Evolutionary conservation across 257 asterid genomes (phyloP).

Genomic region (Handroanthus guayacan): DNA sequence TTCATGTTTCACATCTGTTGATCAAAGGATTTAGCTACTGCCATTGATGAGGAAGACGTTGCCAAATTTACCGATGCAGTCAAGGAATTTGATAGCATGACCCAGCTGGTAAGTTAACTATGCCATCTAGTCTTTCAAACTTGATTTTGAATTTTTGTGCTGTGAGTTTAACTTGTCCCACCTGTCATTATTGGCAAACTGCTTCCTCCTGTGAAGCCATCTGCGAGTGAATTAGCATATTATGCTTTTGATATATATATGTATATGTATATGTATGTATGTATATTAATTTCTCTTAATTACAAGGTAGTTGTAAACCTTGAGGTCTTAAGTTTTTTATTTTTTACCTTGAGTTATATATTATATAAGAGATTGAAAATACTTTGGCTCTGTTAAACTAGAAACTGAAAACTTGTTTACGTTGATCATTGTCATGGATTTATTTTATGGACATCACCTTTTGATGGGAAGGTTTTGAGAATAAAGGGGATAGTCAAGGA

Average conservation of each 20-base stretch:
- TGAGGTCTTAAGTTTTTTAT: background rate
- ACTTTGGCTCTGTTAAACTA: conserved; percentile 3
- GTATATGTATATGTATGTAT: too few species aligned
- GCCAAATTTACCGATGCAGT: conserved; percentile 60
- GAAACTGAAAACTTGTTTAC: conserved; percentile 9
- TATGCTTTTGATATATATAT: background rate
- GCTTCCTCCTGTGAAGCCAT: conserved; percentile 1
- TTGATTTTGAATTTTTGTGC: conserved; percentile 17
- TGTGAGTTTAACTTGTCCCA: background rate
- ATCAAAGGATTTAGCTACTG: conserved; percentile 54
- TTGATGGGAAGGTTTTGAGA: background rate
- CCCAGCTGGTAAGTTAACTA: conserved; percentile 52
- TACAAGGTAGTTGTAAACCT: conserved; percentile 6
- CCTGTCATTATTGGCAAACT: background rate
- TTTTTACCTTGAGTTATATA: background rate
- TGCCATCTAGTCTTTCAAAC: background rate
- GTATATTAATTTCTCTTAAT: background rate
- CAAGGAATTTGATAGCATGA: conserved; percentile 66
- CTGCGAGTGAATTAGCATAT: conserved; percentile 1
- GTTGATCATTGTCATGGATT: background rate
- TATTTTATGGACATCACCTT: background rate
- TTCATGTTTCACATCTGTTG: conserved; percentile 28
- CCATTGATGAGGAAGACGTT: conserved; percentile 65
- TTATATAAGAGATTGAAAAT: background rate
- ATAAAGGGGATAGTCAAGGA: background rate